phyloP scores from a whole-genome alignment of 768 basidiomycete species.

The Gymnopilus dilepis region DNA sequence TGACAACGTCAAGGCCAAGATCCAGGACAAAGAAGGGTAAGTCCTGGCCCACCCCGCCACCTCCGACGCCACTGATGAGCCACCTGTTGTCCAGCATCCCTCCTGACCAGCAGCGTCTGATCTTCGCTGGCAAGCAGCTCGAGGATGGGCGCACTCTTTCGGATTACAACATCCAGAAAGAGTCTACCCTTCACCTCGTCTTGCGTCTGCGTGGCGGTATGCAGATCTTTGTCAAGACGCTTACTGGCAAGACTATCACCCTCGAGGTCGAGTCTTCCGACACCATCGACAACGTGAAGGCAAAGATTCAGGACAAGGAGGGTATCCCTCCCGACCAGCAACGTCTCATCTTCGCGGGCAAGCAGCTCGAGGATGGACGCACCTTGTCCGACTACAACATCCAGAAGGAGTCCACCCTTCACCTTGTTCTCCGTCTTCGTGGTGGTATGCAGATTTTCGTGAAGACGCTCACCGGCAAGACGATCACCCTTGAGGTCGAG shows the following conservation, averaged over 20 bases:
- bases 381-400: slow-evolving; percentile 2
- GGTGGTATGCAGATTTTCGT: slow-evolving; percentile 5
- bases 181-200: slow-evolving; percentile 1
- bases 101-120: slow-evolving; percentile 1
- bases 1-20: slow-evolving; percentile 7
- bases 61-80: background rate
- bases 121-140: slow-evolving; percentile 3
- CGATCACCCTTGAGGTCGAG: background rate
- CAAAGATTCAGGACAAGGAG: slow-evolving; percentile 6
- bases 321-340: slow-evolving; percentile 3
- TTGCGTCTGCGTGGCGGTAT: background rate
- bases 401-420: slow-evolving; percentile 3
- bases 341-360: slow-evolving; percentile 2
- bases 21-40: slow-evolving; percentile 4
- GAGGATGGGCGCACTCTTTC: slow-evolving; percentile 2
- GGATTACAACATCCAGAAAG: slow-evolving; percentile 4
- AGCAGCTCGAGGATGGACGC: slow-evolving; percentile 3
- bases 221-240: slow-evolving; percentile 2
- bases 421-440: slow-evolving; percentile 1
- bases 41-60: background rate
- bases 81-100: background rate
- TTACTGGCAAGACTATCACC: slow-evolving; percentile 3
- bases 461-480: background rate
- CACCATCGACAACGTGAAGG: slow-evolving; percentile 3
- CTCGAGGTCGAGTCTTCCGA: slow-evolving; percentile 7